Conservation (phyloP, 305 asterid species). For the Petunia hybrid region DNA sequence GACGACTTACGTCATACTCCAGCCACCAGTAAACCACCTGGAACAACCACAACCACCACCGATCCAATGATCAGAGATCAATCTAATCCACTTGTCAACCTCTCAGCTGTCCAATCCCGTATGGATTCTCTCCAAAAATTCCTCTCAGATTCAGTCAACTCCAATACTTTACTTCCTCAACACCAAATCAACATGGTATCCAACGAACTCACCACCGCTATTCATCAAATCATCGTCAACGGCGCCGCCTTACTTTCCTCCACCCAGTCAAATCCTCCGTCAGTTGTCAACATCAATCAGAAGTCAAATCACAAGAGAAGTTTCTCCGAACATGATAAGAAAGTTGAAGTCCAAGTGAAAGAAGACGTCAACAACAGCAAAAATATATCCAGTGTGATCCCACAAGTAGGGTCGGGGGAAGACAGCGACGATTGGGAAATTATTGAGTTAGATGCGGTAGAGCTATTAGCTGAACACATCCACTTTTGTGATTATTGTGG, state of each 20-base stretch:
- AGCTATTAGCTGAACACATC: constrained; percentile 80
- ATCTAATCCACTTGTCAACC: constrained; percentile 58
- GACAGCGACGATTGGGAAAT: constrained; percentile 55
- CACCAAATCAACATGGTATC: constrained; percentile 66
- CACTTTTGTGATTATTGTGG: constrained; percentile 91
- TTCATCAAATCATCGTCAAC: constrained; percentile 70
- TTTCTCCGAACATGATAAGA: not conserved
- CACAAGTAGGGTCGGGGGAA: not conserved
- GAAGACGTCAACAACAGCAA: no score
- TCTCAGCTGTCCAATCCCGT: constrained; percentile 58
- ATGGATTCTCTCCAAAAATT: constrained; percentile 67
- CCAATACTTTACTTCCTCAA: constrained; percentile 55
- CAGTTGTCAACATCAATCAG: not conserved
- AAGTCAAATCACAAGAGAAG: not conserved
- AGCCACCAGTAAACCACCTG: constrained; percentile 58
- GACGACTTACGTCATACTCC: constrained; percentile 53
- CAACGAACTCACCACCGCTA: constrained; percentile 71
- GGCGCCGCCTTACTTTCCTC: constrained; percentile 64
- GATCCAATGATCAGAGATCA: constrained; percentile 30
- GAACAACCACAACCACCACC: constrained; percentile 23
- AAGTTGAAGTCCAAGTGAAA: not conserved
- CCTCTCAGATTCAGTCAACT: constrained; percentile 68
- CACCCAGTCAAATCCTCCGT: not conserved
- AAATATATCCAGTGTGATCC: no score
- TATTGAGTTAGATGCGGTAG: constrained; percentile 77